Conservation (phyloP, 257 asterid genomes). For the Solanum arcanum region DNA sequence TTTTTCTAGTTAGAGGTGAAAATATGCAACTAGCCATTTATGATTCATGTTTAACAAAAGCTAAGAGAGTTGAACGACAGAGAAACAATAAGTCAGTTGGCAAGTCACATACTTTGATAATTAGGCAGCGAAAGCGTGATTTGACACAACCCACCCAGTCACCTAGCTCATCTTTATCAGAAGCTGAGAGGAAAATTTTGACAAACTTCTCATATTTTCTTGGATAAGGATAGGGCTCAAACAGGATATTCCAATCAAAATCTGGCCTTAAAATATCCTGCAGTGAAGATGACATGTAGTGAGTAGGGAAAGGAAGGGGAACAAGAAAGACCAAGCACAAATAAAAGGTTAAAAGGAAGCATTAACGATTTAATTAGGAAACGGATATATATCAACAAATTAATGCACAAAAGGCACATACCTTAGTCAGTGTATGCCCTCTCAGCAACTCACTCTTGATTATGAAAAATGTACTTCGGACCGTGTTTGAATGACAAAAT, state of each 20-base stretch:
- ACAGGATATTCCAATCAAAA: slow-evolving; percentile 33
- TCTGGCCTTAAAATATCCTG: slow-evolving; percentile 33
- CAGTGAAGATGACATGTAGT: background rate
- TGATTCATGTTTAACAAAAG: background rate
- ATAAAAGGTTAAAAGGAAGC: background rate
- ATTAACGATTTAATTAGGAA: background rate
- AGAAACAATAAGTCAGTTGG: background rate
- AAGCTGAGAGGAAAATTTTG: slow-evolving; percentile 32
- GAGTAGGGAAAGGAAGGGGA: background rate
- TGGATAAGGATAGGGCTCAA: slow-evolving; percentile 32
- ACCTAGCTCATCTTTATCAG: slow-evolving; percentile 15
- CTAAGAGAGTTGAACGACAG: background rate
- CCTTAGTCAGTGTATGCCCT: slow-evolving; percentile 38
- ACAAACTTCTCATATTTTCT: slow-evolving; percentile 26
- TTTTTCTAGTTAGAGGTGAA: background rate
- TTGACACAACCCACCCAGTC: slow-evolving; percentile 45
- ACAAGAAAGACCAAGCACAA: background rate
- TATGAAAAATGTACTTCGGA: slow-evolving; percentile 31
- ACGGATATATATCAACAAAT: background rate
- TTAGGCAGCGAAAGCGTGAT: slow-evolving; percentile 39
- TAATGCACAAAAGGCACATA: background rate
- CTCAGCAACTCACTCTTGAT: slow-evolving; percentile 36
- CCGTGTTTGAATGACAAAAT: slow-evolving; percentile 39
- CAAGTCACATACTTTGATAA: slow-evolving; percentile 21
- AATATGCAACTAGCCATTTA: background rate